Percentiles rank a stretch among this genome's conserved stretches.
Conservation (phyloP, 2,329 filamentous ascomycete species). For the Colletotrichum chlorophyti region DNA sequence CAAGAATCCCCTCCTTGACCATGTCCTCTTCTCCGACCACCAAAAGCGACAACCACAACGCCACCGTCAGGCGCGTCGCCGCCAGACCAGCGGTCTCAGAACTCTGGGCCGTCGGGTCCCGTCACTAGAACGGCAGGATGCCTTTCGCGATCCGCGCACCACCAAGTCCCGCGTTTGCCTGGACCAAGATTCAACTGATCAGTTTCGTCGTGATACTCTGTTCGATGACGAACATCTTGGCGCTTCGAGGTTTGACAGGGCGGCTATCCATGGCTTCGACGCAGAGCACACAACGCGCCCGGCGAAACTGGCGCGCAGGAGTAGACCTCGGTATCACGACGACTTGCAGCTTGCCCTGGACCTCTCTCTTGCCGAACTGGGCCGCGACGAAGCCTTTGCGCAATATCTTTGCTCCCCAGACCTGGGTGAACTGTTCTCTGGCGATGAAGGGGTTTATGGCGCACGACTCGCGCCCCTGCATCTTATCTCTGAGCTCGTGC, state of each 20-base stretch:
- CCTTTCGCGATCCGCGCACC: slow-evolving; percentile 50
- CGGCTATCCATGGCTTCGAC: slow-evolving; percentile 45
- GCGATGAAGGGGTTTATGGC: slow-evolving; percentile 25
- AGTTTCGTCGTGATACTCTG: slow-evolving; percentile 52
- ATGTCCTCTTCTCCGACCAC: slow-evolving; percentile 15
- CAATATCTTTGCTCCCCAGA: slow-evolving; percentile 40
- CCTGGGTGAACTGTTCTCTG: slow-evolving; percentile 29
- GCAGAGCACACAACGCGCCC: slow-evolving; percentile 46
- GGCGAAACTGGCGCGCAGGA: slow-evolving; percentile 40
- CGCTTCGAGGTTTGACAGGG: slow-evolving; percentile 45
- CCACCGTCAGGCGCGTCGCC: not conserved
- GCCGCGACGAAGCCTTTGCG: slow-evolving; percentile 46
- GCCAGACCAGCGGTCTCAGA: not conserved
- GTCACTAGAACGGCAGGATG: slow-evolving; percentile 53
- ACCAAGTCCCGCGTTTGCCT: slow-evolving; percentile 35
- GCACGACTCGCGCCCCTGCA: slow-evolving; percentile 39
- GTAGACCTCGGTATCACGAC: slow-evolving; percentile 30
- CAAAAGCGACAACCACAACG: not conserved
- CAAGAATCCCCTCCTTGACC: slow-evolving; percentile 16
- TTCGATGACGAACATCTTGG: slow-evolving; percentile 49
- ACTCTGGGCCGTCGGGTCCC: slow-evolving; percentile 36
- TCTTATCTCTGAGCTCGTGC: slow-evolving; percentile 48
- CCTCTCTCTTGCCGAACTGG: slow-evolving; percentile 51
- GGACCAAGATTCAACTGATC: slow-evolving; percentile 43
- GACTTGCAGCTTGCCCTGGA: slow-evolving; percentile 42